Conservation (phyloP, 176 grass and related monocot species). For the Urochloa ruziziensis region DNA sequence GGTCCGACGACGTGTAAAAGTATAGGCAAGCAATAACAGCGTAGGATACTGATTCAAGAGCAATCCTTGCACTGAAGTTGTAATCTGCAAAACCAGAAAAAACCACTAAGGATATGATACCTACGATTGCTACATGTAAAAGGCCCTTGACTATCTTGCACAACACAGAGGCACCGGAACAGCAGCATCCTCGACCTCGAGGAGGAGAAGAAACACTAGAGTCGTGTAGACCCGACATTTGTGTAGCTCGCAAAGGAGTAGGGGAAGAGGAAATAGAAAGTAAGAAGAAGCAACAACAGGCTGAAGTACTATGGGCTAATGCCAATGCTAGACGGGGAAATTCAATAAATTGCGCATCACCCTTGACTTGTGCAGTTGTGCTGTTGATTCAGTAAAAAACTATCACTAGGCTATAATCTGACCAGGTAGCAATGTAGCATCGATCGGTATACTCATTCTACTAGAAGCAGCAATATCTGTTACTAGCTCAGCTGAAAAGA, state of each 20-base stretch:
- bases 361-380: too few species aligned
- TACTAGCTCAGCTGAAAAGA: background rate
- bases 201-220: background rate
- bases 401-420: background rate
- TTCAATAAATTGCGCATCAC: too few species aligned
- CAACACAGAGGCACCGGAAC: background rate
- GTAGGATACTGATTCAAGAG: background rate
- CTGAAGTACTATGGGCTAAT: too few species aligned
- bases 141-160: background rate
- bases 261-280: too few species aligned
- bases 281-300: too few species aligned
- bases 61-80: too few species aligned
- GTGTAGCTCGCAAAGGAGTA: background rate
- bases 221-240: background rate
- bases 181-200: background rate
- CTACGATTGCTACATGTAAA: background rate
- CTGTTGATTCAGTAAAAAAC: too few species aligned
- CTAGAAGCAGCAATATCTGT: background rate
- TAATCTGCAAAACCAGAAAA: background rate
- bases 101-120: background rate
- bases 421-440: background rate
- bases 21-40: background rate
- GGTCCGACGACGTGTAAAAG: background rate
- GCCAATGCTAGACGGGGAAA: too few species aligned
- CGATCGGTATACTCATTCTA: background rate